These are phyloP conservation scores for Gossypium stocksii DNA, from an alignment of 345 rosid genomes.

Conservation along the genomic window DNA sequence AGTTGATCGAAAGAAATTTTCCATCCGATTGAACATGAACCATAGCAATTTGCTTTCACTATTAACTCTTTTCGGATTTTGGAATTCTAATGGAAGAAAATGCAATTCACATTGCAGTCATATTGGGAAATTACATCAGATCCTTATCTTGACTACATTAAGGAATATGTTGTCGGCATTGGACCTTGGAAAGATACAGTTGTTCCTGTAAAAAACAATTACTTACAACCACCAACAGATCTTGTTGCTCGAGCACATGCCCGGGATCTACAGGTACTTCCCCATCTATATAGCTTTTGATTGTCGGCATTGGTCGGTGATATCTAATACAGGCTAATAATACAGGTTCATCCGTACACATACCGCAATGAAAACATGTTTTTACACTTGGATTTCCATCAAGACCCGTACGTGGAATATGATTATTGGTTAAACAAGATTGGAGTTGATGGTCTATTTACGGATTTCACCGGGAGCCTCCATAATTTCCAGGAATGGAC, in stretches of 20 bases:
- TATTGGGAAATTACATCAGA: conserved; percentile 86
- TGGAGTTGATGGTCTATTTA: conserved; percentile 84
- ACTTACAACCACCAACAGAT: conserved; percentile 68
- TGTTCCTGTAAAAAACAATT: conserved; percentile 59
- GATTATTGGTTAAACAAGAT: conserved; percentile 74
- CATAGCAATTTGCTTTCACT: background rate
- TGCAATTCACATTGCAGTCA: conserved; percentile 46
- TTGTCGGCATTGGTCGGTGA: background rate
- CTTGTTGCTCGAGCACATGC: conserved; percentile 85
- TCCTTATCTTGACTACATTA: conserved; percentile 61
- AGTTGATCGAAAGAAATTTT: no score
- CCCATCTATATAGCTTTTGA: background rate
- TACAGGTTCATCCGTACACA: conserved; percentile 90
- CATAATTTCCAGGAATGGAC: conserved; percentile 58
- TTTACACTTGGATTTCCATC: conserved; percentile 59
- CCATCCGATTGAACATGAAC: background rate
- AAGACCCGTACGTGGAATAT: conserved; percentile 71
- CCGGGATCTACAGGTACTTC: conserved; percentile 62
- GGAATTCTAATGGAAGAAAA: background rate
- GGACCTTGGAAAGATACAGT: conserved; percentile 99
- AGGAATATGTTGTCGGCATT: conserved; percentile 80
- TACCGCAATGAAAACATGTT: conserved; percentile 62
- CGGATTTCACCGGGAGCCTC: conserved; percentile 89
- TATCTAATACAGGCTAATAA: background rate
- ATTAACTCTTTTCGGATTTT: background rate